Base-by-base conservation (phyloP, 169 alveolate genomes). In the Plasmodium blacklocki region DNA sequence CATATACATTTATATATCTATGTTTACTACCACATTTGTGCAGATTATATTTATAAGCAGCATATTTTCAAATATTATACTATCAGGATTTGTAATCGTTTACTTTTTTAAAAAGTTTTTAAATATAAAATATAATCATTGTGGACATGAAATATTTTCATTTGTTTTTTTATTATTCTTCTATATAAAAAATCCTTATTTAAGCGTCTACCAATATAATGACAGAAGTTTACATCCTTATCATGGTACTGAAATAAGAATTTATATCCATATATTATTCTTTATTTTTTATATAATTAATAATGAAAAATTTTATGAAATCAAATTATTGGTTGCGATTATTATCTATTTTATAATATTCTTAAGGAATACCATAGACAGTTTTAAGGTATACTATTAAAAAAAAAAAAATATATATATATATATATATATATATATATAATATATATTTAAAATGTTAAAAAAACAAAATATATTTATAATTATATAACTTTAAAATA, bases 201-300 rank as follows among this genome's bases (percentile, higher is more conserved):
- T 80, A 67, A 80, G 90, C 29, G 78, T 45, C 1, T 67, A 29
- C 12, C 90, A 80, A 26, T 80, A 80, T 60, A 80, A 80, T 56
- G 83, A 80, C 43, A 80, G 72, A 54, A 80, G 83, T 47, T 62
- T 80, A 18, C 90, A 80, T 66, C 83, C 83, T 5, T 80, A 80
- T 39, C 90, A 80, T 72, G 90, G 90, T 23, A 80, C 90, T 23
- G 90, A 66, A 43, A 32, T 80, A 47, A 56, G 80, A 15, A 47
- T 80, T 71, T 80, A 67, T 62, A 56, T 80, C 23, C 83, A 66
- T 49, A 47, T 67, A 11, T 47, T 80, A 39, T 80, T 52, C n/a
- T 80, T 80, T 68, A 29, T 80, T n/a, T 67, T 18, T 67, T 80
- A 67, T 66, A 21, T 80, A 59, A 32, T 47, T 2, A 54, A 80